These are phyloP conservation scores for Trichosporon sp. DNA, from an alignment of 1,284 basidiomycete genomes.

Conservation along the genomic window DNA sequence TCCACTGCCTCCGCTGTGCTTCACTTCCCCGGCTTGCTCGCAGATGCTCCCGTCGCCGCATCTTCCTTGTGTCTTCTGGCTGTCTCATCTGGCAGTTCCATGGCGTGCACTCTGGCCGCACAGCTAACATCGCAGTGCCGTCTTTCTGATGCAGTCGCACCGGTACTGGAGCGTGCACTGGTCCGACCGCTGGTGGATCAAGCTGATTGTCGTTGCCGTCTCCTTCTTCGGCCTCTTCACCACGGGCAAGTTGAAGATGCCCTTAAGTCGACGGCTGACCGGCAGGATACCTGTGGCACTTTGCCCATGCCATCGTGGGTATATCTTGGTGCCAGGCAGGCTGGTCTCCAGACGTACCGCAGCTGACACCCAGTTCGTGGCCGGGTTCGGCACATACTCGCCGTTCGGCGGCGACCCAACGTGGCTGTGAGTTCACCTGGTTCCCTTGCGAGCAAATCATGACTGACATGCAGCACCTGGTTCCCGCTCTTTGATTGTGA, in stretches of 20 bases:
- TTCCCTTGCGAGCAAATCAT: too few relatives aligned
- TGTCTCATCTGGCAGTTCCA: neutral
- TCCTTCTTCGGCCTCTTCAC: neutral
- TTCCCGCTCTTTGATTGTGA: conserved; percentile 23
- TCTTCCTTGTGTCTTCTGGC: too few relatives aligned
- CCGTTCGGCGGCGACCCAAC: conserved; percentile 20
- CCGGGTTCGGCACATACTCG: conserved; percentile 22
- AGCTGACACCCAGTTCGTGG: conserved; percentile 20
- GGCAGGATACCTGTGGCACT: neutral
- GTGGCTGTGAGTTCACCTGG: neutral
- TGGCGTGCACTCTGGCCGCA: neutral
- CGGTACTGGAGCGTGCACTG: conserved; percentile 24
- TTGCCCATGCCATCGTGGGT: neutral
- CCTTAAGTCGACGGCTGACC: neutral
- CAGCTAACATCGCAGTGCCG: conserved; percentile 16
- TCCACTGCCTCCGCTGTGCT: too few relatives aligned
- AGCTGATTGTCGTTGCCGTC: conserved; percentile 16
- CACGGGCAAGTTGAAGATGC: neutral
- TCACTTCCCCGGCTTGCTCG: too few relatives aligned
- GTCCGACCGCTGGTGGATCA: conserved; percentile 28
- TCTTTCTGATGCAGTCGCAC: conserved; percentile 23
- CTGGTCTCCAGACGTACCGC: neutral
- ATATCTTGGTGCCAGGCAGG: neutral
- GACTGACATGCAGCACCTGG: conserved; percentile 12
- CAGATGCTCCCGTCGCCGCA: too few relatives aligned